These are phyloP conservation scores for Cudoniella acicularis DNA, from an alignment of 495 filamentous ascomycete species.

Conservation along the genomic window DNA sequence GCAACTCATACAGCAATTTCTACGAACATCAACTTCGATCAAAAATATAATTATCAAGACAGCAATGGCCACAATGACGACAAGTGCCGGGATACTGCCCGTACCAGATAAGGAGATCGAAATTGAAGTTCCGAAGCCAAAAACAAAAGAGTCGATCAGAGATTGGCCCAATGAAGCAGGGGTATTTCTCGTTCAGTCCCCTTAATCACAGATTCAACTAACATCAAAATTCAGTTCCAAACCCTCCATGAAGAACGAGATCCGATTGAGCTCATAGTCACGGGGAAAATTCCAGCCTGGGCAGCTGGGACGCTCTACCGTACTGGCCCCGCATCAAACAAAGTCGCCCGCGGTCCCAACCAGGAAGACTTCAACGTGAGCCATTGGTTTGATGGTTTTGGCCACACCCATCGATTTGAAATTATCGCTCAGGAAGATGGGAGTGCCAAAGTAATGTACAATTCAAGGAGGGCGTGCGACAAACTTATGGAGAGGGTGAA, in stretches of 20 bases:
- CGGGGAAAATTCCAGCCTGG: constrained; percentile 41
- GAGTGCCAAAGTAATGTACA: constrained; percentile 56
- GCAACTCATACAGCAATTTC: neutral
- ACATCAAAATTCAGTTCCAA: constrained; percentile 35
- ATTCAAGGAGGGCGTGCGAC: constrained; percentile 63
- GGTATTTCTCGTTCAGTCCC: neutral
- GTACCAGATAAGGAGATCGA: neutral
- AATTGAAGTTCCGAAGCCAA: neutral
- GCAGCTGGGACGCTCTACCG: constrained; percentile 62
- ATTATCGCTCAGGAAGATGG: constrained; percentile 24
- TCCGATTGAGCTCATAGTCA: constrained; percentile 36
- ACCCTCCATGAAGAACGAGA: constrained; percentile 41
- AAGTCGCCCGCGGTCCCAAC: constrained; percentile 49
- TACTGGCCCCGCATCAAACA: constrained; percentile 63
- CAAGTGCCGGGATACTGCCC: neutral
- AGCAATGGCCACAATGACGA: neutral
- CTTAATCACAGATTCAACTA: neutral
- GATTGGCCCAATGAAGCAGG: constrained; percentile 15
- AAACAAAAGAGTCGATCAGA: neutral
- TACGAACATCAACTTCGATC: neutral
- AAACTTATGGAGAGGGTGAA: constrained; percentile 50
- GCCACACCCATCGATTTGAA: constrained; percentile 67
- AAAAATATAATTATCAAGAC: no score
- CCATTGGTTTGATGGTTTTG: constrained; percentile 82
- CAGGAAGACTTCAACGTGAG: constrained; percentile 46